Conservation (phyloP, 2,329 filamentous ascomycete genomes). For the Diaporthe citrichinensis region DNA sequence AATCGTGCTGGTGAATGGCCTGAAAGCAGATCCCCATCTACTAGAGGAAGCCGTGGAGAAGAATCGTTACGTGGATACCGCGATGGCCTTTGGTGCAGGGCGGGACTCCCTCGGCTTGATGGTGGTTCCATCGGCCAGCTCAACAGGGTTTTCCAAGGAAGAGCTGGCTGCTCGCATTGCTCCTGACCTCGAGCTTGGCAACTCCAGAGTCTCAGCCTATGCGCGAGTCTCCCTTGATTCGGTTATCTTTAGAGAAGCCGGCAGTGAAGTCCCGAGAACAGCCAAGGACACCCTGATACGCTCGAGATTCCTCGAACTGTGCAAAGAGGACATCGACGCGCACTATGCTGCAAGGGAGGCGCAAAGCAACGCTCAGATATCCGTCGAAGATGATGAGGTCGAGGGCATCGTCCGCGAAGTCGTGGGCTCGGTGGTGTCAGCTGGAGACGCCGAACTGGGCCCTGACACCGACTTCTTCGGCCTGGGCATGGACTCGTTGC, state of each 20-base stretch:
- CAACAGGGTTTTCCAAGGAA: neutral
- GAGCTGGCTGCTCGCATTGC: constrained; percentile 6
- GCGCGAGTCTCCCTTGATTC: constrained; percentile 2
- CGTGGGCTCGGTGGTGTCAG: constrained; percentile 29
- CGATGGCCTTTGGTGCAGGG: constrained; percentile 28
- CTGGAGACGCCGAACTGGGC: neutral
- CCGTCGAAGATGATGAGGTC: constrained; percentile 38
- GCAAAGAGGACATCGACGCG: constrained; percentile 60
- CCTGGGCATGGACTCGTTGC: constrained; percentile 48
- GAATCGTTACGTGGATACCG: neutral
- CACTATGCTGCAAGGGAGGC: constrained; percentile 52
- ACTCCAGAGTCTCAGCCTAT: constrained; percentile 25
- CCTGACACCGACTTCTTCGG: constrained; percentile 47
- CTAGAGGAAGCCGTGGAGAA: constrained; percentile 18
- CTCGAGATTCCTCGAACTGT: constrained; percentile 63
- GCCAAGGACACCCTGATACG: constrained; percentile 71
- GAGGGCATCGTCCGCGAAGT: constrained; percentile 1
- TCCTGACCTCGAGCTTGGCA: constrained; percentile 10
- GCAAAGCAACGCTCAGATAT: neutral
- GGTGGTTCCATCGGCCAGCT: constrained; percentile 2
- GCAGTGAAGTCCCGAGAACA: constrained; percentile 51
- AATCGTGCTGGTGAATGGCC: constrained; percentile 55
- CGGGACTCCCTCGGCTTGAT: constrained; percentile 29
- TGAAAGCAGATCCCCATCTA: constrained; percentile 48
- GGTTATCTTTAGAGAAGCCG: constrained; percentile 23